Base-by-base conservation (phyloP, 2,329 filamentous ascomycete species). In the Alternaria metachromatica region DNA sequence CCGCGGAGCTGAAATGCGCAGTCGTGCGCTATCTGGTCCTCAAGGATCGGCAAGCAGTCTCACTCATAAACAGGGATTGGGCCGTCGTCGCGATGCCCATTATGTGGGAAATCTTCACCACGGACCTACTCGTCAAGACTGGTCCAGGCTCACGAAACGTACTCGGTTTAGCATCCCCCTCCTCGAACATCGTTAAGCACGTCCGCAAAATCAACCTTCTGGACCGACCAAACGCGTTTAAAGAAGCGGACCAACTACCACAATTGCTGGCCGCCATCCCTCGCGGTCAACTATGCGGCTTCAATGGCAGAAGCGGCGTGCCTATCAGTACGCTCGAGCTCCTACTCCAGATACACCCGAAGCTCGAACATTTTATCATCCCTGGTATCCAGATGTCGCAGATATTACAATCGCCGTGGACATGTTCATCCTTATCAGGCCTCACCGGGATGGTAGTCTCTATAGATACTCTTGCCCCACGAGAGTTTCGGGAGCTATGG, bases 11-110 rank as follows among this genome's bases (percentile, higher is more conserved):
- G 1, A 46, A 46, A 15, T 46, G 44, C 44, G 20, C 44, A 46
- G 44, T 46, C 2, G 44, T 46, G 21, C 43, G 43, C 2, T 45
- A 45, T 3, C 11, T 21, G 2, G 43, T 0, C 0, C 41, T 21
- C n/a, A 3, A 21, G 11, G 41, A 44, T 2, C 41, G 41, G 1
- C 2, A 44, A 4, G 0, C 41, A 0, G 1, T 20, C 2, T 44
- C 41, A 18, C 41, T 44, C 2, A 1, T 44, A 1, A 44, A 4
- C 41, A 44, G 18, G 2, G 41, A 21, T 3, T 41, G 33, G 37
- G 37, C 37, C 0, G 37, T 41, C n/a, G 37, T 41, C 0, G 37
- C 0, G 15, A 18, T 41, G 15, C 37, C 37, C 0, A 41, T 41
- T 1, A 41, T 41, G 37, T 41, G 37, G 37, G 37, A 41, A 0